Conservation (phyloP, 1,284 basidiomycete genomes). For the Sanghuangporus baumii region DNA sequence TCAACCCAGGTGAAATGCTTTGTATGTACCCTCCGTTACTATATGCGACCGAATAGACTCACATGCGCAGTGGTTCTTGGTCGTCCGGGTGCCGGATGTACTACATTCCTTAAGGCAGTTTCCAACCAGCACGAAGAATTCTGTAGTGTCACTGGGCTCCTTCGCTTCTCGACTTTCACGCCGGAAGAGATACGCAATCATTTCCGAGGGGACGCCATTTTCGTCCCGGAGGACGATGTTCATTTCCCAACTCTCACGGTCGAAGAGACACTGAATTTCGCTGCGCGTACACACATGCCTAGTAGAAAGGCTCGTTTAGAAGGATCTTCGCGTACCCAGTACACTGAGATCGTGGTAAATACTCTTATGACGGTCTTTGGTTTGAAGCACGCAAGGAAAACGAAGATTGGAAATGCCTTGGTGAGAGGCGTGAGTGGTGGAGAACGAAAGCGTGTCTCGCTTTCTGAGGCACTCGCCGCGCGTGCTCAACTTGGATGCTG, state of each 20-base stretch:
- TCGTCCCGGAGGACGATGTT: constrained; percentile 28
- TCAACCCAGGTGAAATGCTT: constrained; percentile 36
- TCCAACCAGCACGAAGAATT: constrained; percentile 34
- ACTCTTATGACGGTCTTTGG: constrained; percentile 39
- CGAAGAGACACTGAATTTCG: constrained; percentile 26
- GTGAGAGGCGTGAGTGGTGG: constrained; percentile 46
- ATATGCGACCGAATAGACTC: neutral
- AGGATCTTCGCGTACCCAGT: constrained; percentile 27
- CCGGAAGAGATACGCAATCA: constrained; percentile 21
- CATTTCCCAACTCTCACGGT: constrained; percentile 37
- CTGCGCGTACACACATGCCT: constrained; percentile 24
- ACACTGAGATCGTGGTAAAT: constrained; percentile 26
- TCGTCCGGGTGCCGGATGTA: constrained; percentile 36
- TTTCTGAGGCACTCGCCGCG: constrained; percentile 62
- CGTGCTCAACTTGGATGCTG: constrained; percentile 57
- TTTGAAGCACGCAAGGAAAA: constrained; percentile 36
- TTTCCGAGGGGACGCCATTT: constrained; percentile 23
- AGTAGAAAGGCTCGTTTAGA: constrained; percentile 21
- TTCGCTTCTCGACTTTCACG: constrained; percentile 32
- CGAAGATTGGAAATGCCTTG: constrained; percentile 38
- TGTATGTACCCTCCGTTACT: constrained; percentile 16
- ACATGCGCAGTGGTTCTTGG: constrained; percentile 31
- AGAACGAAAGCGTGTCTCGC: constrained; percentile 71
- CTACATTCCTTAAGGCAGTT: constrained; percentile 36
- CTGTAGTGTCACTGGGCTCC: constrained; percentile 29